A percentile compares a stretch with the other conserved stretches of the same genome.
These are phyloP conservation scores for Termitomyces sp. DNA, from an alignment of 768 basidiomycete genomes.

Conservation along the genomic window DNA sequence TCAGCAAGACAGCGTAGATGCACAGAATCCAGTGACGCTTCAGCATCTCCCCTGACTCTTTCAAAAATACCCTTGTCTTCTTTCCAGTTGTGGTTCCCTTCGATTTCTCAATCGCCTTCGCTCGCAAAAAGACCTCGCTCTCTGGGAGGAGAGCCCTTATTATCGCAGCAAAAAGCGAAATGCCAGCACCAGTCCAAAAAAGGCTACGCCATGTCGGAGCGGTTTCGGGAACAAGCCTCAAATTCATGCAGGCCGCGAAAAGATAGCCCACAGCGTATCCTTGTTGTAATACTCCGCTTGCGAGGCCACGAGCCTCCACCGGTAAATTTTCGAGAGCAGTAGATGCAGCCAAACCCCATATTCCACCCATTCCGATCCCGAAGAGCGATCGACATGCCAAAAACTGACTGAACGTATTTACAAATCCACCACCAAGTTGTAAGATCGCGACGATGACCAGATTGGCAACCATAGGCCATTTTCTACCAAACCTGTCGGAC, in stretches of 20 bases:
- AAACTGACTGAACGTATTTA: slow-evolving; percentile 73
- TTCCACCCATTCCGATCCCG: slow-evolving; percentile 85
- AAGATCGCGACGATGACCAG: slow-evolving; percentile 67
- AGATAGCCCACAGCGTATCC: slow-evolving; percentile 88
- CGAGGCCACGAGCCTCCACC: slow-evolving; percentile 80
- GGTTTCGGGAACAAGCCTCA: slow-evolving; percentile 53
- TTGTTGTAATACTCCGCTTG: slow-evolving; percentile 82
- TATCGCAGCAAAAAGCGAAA: slow-evolving; percentile 66
- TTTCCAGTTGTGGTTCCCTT: slow-evolving; percentile 54
- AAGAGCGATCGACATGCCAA: slow-evolving; percentile 81
- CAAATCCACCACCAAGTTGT: slow-evolving; percentile 80
- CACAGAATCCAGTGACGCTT: slow-evolving; percentile 79
- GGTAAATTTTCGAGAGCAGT: slow-evolving; percentile 90
- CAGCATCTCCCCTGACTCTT: slow-evolving; percentile 73
- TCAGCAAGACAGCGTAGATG: slow-evolving; percentile 63
- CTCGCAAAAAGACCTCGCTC: slow-evolving; percentile 66
- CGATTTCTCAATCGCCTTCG: slow-evolving; percentile 51
- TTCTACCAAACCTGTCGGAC: slow-evolving; percentile 89
- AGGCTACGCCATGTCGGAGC: slow-evolving; percentile 63
- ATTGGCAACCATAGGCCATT: slow-evolving; percentile 87
- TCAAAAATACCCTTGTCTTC: slow-evolving; percentile 71
- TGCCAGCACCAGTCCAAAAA: slow-evolving; percentile 77
- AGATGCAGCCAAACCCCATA: slow-evolving; percentile 83
- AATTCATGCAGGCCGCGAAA: slow-evolving; percentile 79
- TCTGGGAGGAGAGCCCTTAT: slow-evolving; percentile 74